Conservation (phyloP, 2,329 filamentous ascomycete species). For the Daldinia sp. region DNA sequence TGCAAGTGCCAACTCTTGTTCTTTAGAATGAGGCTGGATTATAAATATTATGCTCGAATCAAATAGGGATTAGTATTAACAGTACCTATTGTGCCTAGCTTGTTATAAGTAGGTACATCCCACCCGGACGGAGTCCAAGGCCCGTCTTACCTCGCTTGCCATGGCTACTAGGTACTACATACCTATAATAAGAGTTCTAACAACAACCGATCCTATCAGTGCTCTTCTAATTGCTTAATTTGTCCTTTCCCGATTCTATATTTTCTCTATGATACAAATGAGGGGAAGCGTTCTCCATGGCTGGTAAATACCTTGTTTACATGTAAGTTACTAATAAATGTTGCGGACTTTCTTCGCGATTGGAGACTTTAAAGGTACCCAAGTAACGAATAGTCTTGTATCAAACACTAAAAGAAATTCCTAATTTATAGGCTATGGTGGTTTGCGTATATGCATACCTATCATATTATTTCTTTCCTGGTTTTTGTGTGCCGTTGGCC, state of each 20-base stretch:
- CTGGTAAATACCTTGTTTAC: constrained; percentile 1
- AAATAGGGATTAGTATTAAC: constrained; percentile 3
- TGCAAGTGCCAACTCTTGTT: not conserved
- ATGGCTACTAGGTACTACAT: constrained; percentile 1
- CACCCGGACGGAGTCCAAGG: constrained; percentile 32
- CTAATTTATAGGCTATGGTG: not conserved
- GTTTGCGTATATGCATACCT: constrained; percentile 8
- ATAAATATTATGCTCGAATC: not conserved
- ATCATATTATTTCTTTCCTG: constrained; percentile 25
- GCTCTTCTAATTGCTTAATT: constrained; percentile 3
- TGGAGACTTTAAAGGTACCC: not conserved
- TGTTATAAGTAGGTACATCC: constrained; percentile 5
- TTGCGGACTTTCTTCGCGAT: constrained; percentile 4
- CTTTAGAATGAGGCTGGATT: no score
- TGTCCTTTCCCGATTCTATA: not conserved
- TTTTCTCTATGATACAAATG: not conserved
- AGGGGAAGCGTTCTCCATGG: constrained; percentile 1
- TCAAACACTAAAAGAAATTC: not conserved
- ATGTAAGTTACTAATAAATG: constrained; percentile 9
- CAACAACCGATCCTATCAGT: constrained; percentile 23
- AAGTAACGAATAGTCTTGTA: not conserved
- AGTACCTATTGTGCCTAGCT: constrained; percentile 1
- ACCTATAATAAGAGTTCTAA: constrained; percentile 6
- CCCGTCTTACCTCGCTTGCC: constrained; percentile 30
- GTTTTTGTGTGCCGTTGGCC: constrained; percentile 10